Base-by-base conservation (phyloP, 1,284 basidiomycete species). In the Laetiporus sulphureus region DNA sequence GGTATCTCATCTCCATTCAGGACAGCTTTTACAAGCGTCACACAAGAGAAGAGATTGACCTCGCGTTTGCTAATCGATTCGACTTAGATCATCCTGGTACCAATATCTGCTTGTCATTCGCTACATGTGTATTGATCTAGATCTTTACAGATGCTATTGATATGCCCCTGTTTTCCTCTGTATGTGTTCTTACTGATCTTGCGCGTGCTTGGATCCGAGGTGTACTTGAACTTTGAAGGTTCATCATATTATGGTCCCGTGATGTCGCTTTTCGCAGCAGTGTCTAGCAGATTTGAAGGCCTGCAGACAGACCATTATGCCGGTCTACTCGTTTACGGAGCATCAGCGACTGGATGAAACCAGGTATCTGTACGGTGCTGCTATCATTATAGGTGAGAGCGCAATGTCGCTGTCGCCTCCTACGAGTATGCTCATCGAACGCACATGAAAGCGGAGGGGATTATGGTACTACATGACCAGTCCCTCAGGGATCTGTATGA, bases 1-100 rank as follows among this genome's bases (percentile, higher is more conserved):
- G 8, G 32, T 13, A 47, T 23, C 21, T 10, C 29, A 5, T 18
- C 11, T 5, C 24, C 8, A 6, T 58, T 38, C 66, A 95, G 83
- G 94, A 98, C 62, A 87, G 90, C 54, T 99, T 98, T 65, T 98
- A 99, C 67, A 90, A 85, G 54, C 68, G 71, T 22, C 87, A 93
- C 53, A 75, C 75, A 0, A 71, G 75, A 1, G 89, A 93, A 55
- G 82, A 98, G 64, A 70, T 91, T 16, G 72, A 72, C 19, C 69
- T 87, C 12, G 95, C 95, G 0, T 85, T 91, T 60, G 73, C 79
- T n/a, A 93, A 83, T 55, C 72, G 85, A 46, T 77, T 89, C 50
- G 93, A 98, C 60, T 88, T 98, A 62, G 95, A 98, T 58, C 91
- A 93, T 55, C 95, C 95, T 40, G 48, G 51, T 53, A 3, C 19